These are phyloP conservation scores for Zasmidium citrigriseum DNA, from an alignment of 2,329 filamentous ascomycete genomes.

Conservation along the genomic window DNA sequence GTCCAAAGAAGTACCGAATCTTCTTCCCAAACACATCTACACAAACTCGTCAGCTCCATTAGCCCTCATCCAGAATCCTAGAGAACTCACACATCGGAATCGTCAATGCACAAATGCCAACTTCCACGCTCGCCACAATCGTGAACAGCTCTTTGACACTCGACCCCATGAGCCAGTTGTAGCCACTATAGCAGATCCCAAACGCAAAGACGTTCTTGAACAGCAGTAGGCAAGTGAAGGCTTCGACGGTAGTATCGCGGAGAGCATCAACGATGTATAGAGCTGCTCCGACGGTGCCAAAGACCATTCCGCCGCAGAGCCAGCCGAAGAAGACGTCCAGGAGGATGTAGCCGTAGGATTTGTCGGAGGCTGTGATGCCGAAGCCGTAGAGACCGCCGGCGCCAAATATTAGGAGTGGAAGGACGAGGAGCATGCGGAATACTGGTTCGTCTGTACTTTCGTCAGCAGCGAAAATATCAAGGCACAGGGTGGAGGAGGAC, in stretches of 20 bases:
- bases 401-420: neutral
- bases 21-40: slow-evolving; percentile 74
- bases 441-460: neutral
- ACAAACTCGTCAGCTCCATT: neutral
- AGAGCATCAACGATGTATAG: slow-evolving; percentile 90
- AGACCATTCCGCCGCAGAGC: slow-evolving; percentile 83
- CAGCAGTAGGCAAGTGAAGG: slow-evolving; percentile 81
- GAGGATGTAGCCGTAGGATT: slow-evolving; percentile 65
- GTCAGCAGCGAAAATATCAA: neutral
- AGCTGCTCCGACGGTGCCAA: slow-evolving; percentile 78
- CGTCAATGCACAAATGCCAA: slow-evolving; percentile 70
- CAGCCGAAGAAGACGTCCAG: slow-evolving; percentile 79
- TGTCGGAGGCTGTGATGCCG: slow-evolving; percentile 59
- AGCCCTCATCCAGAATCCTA: neutral
- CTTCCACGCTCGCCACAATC: slow-evolving; percentile 70
- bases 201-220: slow-evolving; percentile 94
- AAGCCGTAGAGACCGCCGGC: neutral
- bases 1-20: slow-evolving; percentile 69
- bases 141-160: slow-evolving; percentile 67
- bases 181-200: slow-evolving; percentile 76
- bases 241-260: slow-evolving; percentile 78
- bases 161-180: slow-evolving; percentile 69
- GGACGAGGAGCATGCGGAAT: neutral
- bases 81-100: slow-evolving; percentile 60
- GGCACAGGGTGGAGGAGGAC: neutral